These are phyloP conservation scores for Curvularia hawaiiensis DNA, from an alignment of 2,329 filamentous ascomycete species.

Conservation along the genomic window DNA sequence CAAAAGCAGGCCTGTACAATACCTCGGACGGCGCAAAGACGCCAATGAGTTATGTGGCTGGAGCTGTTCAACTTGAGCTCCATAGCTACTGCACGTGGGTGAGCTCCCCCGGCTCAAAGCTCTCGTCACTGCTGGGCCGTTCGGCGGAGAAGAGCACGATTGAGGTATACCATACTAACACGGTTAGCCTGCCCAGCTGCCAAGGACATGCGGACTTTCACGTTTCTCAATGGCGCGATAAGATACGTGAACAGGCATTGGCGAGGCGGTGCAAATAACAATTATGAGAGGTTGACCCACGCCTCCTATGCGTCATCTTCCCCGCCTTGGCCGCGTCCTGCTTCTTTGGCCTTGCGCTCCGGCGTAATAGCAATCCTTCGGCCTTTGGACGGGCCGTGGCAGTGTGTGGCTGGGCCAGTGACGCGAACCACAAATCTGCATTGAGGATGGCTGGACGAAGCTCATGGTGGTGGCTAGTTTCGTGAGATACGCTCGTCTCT, in stretches of 20 bases:
- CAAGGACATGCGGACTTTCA: constrained; percentile 24
- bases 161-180: constrained; percentile 12
- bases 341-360: constrained; percentile 9
- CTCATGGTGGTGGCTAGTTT: neutral
- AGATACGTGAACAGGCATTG: constrained; percentile 16
- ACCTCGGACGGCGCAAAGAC: constrained; percentile 14
- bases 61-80: constrained; percentile 18
- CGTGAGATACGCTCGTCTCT: neutral
- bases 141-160: constrained; percentile 11
- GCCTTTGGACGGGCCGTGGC: constrained; percentile 2
- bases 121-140: constrained; percentile 17
- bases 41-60: constrained; percentile 18
- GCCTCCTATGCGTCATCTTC: constrained; percentile 6
- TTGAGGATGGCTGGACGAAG: neutral
- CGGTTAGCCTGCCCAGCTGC: constrained; percentile 28
- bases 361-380: neutral
- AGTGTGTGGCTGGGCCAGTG: neutral
- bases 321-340: constrained; percentile 8
- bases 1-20: constrained; percentile 5
- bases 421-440: neutral
- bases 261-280: constrained; percentile 12
- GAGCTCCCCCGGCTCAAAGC: constrained; percentile 17
- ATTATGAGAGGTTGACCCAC: constrained; percentile 4
- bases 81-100: constrained; percentile 36
- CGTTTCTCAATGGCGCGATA: constrained; percentile 21